Conservation (phyloP, 73 alveolate genomes). For the Blepharisma japonicum region DNA sequence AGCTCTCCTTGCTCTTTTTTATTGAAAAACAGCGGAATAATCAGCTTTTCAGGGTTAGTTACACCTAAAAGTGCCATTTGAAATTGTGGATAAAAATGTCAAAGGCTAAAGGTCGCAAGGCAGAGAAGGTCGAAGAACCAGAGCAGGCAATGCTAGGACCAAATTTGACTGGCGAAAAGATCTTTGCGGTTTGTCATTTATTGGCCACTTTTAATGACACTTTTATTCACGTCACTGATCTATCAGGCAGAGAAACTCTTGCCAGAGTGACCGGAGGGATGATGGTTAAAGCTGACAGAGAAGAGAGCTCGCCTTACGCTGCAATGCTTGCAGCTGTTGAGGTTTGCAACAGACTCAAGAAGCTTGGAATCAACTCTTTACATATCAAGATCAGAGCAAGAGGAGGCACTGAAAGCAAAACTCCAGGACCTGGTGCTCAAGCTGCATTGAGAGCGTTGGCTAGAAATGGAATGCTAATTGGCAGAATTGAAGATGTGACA, state of each 20-base stretch:
- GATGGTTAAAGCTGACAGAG: slow-evolving; percentile 99
- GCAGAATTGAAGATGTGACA: slow-evolving; percentile 99
- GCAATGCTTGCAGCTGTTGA: slow-evolving; percentile 99
- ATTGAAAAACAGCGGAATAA: slow-evolving; percentile 21
- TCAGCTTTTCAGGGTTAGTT: slow-evolving; percentile 27
- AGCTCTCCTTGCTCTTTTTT: slow-evolving; percentile 14
- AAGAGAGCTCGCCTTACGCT: slow-evolving; percentile 99
- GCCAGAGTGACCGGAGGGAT: slow-evolving; percentile 99
- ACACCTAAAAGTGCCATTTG: slow-evolving; percentile 29
- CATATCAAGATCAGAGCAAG: slow-evolving; percentile 98
- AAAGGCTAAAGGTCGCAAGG: slow-evolving; percentile 26
- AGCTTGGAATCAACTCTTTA: slow-evolving; percentile 93
- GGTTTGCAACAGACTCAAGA: slow-evolving; percentile 85
- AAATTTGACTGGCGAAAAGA: slow-evolving; percentile 24
- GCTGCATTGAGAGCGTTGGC: slow-evolving; percentile 99
- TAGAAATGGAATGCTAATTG: slow-evolving; percentile 97
- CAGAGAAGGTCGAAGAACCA: slow-evolving; percentile 29
- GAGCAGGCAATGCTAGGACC: slow-evolving; percentile 28
- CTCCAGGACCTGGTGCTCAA: slow-evolving; percentile 98
- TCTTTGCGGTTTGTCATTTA: slow-evolving; percentile 33
- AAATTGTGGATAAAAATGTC: slow-evolving; percentile 26
- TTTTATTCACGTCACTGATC: slow-evolving; percentile 98
- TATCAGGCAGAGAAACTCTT: slow-evolving; percentile 98
- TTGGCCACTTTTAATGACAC: slow-evolving; percentile 91
- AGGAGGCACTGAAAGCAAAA: slow-evolving; percentile 95